phyloP scores from a whole-genome alignment of 2,329 filamentous ascomycete genomes.

The Diaporthe humulicola region DNA sequence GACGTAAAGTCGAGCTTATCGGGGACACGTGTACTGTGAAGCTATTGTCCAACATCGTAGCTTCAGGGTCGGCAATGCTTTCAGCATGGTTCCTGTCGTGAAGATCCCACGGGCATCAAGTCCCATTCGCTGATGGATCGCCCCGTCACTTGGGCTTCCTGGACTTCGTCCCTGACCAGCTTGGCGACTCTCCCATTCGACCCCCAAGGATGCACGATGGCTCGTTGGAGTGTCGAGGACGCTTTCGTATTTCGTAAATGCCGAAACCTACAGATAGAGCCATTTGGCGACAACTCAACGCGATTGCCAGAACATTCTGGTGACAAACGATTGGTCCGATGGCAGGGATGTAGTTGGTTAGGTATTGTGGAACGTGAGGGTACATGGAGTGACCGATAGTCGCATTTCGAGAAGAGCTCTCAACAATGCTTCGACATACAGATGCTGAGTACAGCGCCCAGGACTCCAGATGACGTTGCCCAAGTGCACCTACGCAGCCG shows the following conservation, averaged over 20 bases:
- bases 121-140: background rate
- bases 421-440: background rate
- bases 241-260: background rate
- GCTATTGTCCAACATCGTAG: background rate
- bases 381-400: background rate
- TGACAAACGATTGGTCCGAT: background rate
- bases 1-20: slow-evolving; percentile 7
- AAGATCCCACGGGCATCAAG: background rate
- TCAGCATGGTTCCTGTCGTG: background rate
- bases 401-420: background rate
- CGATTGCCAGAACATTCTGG: background rate
- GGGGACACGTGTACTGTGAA: background rate
- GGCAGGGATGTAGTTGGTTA: background rate
- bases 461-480: background rate
- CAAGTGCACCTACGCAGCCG: background rate
- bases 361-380: background rate
- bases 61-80: background rate
- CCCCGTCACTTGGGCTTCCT: background rate
- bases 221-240: background rate
- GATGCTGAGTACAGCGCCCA: too few relatives aligned
- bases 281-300: background rate
- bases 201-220: background rate
- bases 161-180: background rate
- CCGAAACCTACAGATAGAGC: background rate
- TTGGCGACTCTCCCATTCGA: too few relatives aligned